Evolutionary conservation across 306 rosid species (phyloP).

Genomic region (Parietaria judaica): DNA sequence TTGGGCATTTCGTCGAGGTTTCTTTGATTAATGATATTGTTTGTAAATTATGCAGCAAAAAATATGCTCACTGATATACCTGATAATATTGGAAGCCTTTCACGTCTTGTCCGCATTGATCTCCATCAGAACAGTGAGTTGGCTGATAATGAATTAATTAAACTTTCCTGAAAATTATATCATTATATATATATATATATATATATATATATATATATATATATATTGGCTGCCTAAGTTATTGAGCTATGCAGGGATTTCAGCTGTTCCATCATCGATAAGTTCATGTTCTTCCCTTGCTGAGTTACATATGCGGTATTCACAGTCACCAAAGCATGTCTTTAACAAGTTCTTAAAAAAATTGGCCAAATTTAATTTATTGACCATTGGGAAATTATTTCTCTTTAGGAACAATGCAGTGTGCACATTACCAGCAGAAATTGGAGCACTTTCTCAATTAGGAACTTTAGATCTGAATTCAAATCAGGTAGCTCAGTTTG

Average conservation of each 20-base stretch:
- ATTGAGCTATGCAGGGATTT: slow-evolving; percentile 50
- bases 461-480: slow-evolving; percentile 89
- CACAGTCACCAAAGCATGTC: slow-evolving; percentile 19
- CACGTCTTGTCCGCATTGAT: slow-evolving; percentile 74
- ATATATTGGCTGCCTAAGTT: slow-evolving; percentile 15
- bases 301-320: slow-evolving; percentile 83
- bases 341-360: slow-evolving; percentile 12
- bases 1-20: slow-evolving; percentile 9
- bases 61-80: slow-evolving; percentile 62
- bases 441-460: slow-evolving; percentile 63
- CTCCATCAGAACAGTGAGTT: slow-evolving; percentile 83
- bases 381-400: slow-evolving; percentile 10
- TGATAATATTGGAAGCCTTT: slow-evolving; percentile 65
- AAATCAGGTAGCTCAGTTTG: slow-evolving; percentile 57
- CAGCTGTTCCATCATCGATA: slow-evolving; percentile 72
- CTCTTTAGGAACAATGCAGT: slow-evolving; percentile 62
- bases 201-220: slow-evolving; percentile 16
- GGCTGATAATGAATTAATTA: slow-evolving; percentile 9
- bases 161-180: not conserved
- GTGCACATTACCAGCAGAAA: slow-evolving; percentile 58
- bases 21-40: slow-evolving; percentile 14
- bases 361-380: slow-evolving; percentile 19
- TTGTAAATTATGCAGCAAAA: slow-evolving; percentile 55
- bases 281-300: slow-evolving; percentile 59
- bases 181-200: not conserved